Evolutionary conservation across 148 eudicot species (phyloP).

Genomic region (Rheum nobile): DNA sequence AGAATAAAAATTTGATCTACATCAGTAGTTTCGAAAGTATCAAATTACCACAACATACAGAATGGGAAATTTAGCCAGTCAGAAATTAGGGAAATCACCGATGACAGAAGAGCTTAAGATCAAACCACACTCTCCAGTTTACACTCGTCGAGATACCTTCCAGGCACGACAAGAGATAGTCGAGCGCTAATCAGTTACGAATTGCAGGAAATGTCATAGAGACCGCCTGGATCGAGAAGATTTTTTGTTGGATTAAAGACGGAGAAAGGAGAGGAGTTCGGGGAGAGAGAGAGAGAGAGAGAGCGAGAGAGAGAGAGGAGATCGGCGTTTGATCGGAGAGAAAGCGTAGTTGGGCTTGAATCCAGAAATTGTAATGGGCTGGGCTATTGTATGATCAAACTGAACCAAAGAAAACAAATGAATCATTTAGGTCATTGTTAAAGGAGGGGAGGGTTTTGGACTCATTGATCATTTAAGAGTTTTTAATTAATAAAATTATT

Average conservation of each 20-base stretch:
- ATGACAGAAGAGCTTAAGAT: background rate
- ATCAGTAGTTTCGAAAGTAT: background rate
- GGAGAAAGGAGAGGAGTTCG: background rate
- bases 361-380: background rate
- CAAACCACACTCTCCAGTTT: background rate
- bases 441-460: too few relatives aligned
- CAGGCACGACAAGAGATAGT: background rate
- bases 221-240: slow-evolving; percentile 1
- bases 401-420: too few relatives aligned
- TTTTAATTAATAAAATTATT: too few relatives aligned
- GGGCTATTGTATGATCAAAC: background rate
- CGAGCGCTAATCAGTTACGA: background rate
- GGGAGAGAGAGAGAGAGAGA: background rate
- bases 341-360: background rate
- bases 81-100: background rate
- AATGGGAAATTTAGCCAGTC: background rate
- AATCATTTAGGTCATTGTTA: too few relatives aligned
- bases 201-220: background rate
- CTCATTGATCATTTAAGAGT: too few relatives aligned
- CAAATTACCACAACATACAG: background rate
- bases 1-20: background rate
- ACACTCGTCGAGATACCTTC: background rate
- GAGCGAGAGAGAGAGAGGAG: background rate
- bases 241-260: background rate
- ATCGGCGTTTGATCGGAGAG: background rate